A percentile compares a stretch with the other conserved stretches of the same genome.
Conservation (phyloP, 306 rosid genomes). For the Crataegus laevigata region DNA sequence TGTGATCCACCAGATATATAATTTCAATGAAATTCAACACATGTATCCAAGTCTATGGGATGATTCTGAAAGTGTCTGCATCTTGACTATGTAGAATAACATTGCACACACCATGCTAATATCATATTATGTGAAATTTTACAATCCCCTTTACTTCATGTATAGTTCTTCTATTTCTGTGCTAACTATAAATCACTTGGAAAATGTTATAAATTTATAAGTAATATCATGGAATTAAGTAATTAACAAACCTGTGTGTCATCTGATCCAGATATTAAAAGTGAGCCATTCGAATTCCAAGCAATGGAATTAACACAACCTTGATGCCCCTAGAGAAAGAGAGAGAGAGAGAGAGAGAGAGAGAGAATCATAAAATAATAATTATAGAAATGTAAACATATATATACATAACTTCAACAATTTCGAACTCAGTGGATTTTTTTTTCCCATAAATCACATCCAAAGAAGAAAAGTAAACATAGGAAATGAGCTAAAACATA, state of each 20-base stretch:
- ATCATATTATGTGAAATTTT: background rate
- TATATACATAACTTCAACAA: background rate
- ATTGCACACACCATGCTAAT: background rate
- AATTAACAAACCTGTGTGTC: constrained; percentile 63
- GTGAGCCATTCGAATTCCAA: constrained; percentile 85
- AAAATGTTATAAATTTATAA: background rate
- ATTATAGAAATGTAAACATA: background rate
- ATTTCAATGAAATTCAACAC: background rate
- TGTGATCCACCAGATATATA: background rate
- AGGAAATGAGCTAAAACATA: background rate
- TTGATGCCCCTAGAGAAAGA: constrained; percentile 58
- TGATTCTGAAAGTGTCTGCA: background rate
- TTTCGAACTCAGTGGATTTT: background rate
- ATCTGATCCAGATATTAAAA: constrained; percentile 93
- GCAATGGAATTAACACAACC: constrained; percentile 94
- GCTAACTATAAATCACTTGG: background rate
- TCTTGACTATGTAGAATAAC: background rate
- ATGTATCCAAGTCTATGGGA: background rate
- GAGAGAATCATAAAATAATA: background rate
- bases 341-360: background rate
- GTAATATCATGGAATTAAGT: background rate
- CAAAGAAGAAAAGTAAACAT: background rate
- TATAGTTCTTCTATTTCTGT: background rate
- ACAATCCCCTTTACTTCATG: background rate
- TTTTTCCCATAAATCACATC: background rate